Percentiles rank a stretch among this genome's conserved stretches.
Evolutionary conservation across 2,329 filamentous ascomycete genomes (phyloP).

Genomic region (Ceratocystis cubensis): DNA sequence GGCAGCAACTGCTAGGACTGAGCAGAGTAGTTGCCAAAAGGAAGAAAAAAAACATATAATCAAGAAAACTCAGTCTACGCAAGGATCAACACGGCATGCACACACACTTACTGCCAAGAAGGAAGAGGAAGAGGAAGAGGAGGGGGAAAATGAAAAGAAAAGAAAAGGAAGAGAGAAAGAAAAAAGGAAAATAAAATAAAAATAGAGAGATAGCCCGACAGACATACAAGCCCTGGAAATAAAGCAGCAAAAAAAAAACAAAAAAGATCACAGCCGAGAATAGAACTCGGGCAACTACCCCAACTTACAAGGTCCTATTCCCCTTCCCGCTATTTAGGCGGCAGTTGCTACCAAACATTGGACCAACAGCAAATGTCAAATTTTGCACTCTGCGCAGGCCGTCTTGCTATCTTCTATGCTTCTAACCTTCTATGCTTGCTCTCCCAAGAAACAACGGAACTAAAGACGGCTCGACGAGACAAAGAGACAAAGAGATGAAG

Average conservation of each 20-base stretch:
- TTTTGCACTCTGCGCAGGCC: too few relatives aligned
- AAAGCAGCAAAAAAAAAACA: neutral
- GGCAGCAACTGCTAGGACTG: neutral
- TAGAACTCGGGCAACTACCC: neutral
- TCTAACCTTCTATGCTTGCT: too few relatives aligned
- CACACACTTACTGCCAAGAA: neutral
- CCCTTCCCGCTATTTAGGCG: neutral
- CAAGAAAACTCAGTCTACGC: neutral
- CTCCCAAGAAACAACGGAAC: too few relatives aligned
- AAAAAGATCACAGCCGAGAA: neutral
- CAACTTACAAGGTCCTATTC: neutral
- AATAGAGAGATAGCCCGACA: neutral
- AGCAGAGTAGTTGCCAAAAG: neutral
- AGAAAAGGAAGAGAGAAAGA: neutral
- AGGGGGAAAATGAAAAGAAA: neutral
- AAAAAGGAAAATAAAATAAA: neutral
- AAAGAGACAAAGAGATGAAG: too few relatives aligned
- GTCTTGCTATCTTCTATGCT: too few relatives aligned
- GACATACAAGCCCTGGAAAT: neutral
- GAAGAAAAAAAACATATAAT: neutral
- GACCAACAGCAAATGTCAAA: neutral
- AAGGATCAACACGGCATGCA: neutral
- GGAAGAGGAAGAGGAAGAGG: conserved; percentile 5
- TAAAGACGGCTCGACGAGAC: too few relatives aligned
- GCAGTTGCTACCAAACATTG: neutral